Base-by-base conservation (phyloP, 257 asterid species). In the Asclepias syriaca region DNA sequence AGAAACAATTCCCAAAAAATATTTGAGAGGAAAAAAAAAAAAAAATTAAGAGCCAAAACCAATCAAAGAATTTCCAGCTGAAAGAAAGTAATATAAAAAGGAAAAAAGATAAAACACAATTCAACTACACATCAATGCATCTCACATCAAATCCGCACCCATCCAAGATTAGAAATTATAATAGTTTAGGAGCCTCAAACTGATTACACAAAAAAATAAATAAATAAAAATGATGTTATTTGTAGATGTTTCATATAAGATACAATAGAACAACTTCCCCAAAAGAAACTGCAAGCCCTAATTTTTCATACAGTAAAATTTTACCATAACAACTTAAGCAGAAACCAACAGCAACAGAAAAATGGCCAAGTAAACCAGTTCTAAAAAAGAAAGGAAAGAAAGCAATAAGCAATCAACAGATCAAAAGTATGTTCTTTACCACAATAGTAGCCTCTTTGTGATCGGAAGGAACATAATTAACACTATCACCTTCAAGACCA, bases 401-500 rank as follows among this genome's bases (percentile, higher is more conserved):
- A 63, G 37, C 13, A 24, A 32, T 32, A 43, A 72, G 19, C 49
- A 53, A 22, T 65, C 5, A 37, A 32, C 46, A 73, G 43, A 29
- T 37, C 58, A 64, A 24, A 73, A 37, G 56, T 21, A 3, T 13
- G 29, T 68, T 68, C 18, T 66, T 84, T 88, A 92, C 98, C 72
- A 81, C 70, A 71, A 71, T 22, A 57, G 91, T 84, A 68, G 80
- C 80, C 54, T 57, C 79, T 71, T 79, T 80, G 32, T 80, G 82
- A 61, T 81, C 70, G 75, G 78, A 58, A 64, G 14, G 68, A 73
- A 71, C 45, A 54, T 82, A 90, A 8, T 80, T 82, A 68, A 88
- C 86, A 49, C 81, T 85, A 72, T 90, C 91, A 69, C 97, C 95
- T 69, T 79, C 97, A 66, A 85, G 73, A 19, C 80, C 97, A 81